phyloP scores from a whole-genome alignment of 2,329 filamentous ascomycete species.

The Akanthomyces uredinophilus region DNA sequence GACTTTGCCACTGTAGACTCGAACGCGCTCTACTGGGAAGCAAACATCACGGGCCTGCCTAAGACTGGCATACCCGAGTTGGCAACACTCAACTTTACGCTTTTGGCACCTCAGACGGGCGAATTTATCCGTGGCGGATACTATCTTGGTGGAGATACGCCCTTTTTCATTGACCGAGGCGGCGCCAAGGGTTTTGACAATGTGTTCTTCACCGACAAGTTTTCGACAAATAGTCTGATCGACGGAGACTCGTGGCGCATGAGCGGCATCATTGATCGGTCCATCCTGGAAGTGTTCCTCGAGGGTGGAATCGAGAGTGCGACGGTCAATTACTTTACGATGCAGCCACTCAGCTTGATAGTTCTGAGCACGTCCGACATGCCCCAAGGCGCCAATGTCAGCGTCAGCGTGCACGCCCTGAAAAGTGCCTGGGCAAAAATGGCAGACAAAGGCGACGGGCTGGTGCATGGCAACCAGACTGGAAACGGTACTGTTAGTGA shows the following conservation, averaged over 20 bases:
- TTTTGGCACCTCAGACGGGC: constrained; percentile 21
- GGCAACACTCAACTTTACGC: constrained; percentile 27
- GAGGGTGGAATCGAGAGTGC: constrained; percentile 29
- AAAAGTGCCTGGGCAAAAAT: constrained; percentile 23
- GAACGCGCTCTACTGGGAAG: constrained; percentile 49
- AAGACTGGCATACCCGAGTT: constrained; percentile 16
- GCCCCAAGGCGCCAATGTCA: constrained; percentile 19
- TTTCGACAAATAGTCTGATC: constrained; percentile 21
- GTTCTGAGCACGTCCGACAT: constrained; percentile 19
- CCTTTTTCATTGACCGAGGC: constrained; percentile 27
- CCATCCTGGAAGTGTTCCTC: constrained; percentile 31
- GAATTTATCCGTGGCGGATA: constrained; percentile 25
- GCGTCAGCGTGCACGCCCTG: constrained; percentile 22
- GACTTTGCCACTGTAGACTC: constrained; percentile 47
- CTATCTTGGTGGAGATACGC: constrained; percentile 23
- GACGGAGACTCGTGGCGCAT: constrained; percentile 23
- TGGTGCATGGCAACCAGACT: constrained; percentile 14
- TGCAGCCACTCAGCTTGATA: constrained; percentile 23
- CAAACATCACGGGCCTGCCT: constrained; percentile 41
- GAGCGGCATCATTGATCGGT: constrained; percentile 31
- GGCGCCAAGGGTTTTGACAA: constrained; percentile 26
- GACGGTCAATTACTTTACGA: constrained; percentile 28
- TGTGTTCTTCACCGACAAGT: constrained; percentile 30
- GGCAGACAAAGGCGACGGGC: constrained; percentile 2
- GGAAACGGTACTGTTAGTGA: background rate